These are phyloP conservation scores for Microthlaspi erraticum DNA, from an alignment of 345 rosid species.

Conservation along the genomic window DNA sequence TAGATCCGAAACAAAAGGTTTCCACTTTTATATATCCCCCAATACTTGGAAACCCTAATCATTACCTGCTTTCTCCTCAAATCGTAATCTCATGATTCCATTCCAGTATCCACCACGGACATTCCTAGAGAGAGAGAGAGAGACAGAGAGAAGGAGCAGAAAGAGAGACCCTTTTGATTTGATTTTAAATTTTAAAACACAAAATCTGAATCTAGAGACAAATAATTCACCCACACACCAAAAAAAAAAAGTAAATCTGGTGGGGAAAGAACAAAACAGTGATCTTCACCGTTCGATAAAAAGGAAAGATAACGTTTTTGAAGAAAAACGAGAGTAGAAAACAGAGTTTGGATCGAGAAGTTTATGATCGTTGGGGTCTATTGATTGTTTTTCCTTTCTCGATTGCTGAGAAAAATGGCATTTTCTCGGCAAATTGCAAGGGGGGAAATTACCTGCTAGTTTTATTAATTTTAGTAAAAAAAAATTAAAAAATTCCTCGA, in stretches of 20 bases:
- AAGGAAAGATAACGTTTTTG: neutral
- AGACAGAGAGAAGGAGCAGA: neutral
- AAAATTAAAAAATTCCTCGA: neutral
- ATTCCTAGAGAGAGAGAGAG: constrained; percentile 27
- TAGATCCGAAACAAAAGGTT: constrained; percentile 26
- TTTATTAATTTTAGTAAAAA: constrained; percentile 2
- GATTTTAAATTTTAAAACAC: neutral
- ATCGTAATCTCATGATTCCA: constrained; percentile 51
- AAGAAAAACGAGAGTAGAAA: neutral
- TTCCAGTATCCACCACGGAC: constrained; percentile 38
- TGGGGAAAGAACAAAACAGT: constrained; percentile 11
- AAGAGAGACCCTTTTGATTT: neutral
- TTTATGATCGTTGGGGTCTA: constrained; percentile 6
- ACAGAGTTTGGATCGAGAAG: constrained; percentile 9
- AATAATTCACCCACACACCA: too few relatives aligned
- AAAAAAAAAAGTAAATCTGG: constrained; percentile 27
- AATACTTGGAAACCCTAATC: constrained; percentile 46
- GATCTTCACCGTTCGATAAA: neutral
- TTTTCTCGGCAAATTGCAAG: constrained; percentile 48
- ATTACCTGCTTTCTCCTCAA: constrained; percentile 46
- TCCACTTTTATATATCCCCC: constrained; percentile 36
- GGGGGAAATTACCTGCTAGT: constrained; percentile 22
- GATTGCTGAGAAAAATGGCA: constrained; percentile 47
- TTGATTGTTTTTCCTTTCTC: constrained; percentile 31
- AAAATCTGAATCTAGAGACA: constrained; percentile 32